These are phyloP conservation scores for Hanseniaspora guilliermondii DNA, from an alignment of 805 yeast species.

Conservation along the genomic window DNA sequence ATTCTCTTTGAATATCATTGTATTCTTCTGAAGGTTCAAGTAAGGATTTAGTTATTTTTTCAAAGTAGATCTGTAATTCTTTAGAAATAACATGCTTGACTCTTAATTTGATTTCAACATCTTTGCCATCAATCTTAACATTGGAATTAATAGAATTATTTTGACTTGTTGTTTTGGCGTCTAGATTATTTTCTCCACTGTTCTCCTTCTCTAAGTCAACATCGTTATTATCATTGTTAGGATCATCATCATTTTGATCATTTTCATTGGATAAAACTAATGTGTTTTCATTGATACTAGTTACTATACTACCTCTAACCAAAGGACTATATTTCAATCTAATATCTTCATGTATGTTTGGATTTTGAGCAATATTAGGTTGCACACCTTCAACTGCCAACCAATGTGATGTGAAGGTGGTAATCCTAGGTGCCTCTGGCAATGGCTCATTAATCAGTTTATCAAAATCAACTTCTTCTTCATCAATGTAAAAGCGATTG, in stretches of 20 bases:
- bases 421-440: slow-evolving; percentile 87
- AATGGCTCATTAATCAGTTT: slow-evolving; percentile 83
- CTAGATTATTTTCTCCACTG: background rate
- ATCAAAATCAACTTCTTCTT: slow-evolving; percentile 86
- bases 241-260: slow-evolving; percentile 12
- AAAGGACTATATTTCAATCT: slow-evolving; percentile 57
- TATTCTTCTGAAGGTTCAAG: slow-evolving; percentile 11
- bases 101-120: slow-evolving; percentile 65
- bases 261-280: slow-evolving; percentile 17
- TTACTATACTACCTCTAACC: slow-evolving; percentile 69
- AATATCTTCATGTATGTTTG: slow-evolving; percentile 55
- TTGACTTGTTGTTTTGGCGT: background rate
- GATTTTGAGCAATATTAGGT: slow-evolving; percentile 95
- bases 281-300: slow-evolving; percentile 43
- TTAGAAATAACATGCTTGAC: slow-evolving; percentile 92
- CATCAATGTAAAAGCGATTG: slow-evolving; percentile 78
- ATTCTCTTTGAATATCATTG: slow-evolving; percentile 30
- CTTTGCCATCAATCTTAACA: slow-evolving; percentile 33
- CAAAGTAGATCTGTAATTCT: slow-evolving; percentile 86
- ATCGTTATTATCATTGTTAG: slow-evolving; percentile 19
- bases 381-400: slow-evolving; percentile 97
- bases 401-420: slow-evolving; percentile 94
- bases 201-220: background rate
- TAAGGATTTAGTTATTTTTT: slow-evolving; percentile 72
- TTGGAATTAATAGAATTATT: slow-evolving; percentile 2